Conservation (phyloP, 257 asterid genomes). For the Penstemon barbatus region DNA sequence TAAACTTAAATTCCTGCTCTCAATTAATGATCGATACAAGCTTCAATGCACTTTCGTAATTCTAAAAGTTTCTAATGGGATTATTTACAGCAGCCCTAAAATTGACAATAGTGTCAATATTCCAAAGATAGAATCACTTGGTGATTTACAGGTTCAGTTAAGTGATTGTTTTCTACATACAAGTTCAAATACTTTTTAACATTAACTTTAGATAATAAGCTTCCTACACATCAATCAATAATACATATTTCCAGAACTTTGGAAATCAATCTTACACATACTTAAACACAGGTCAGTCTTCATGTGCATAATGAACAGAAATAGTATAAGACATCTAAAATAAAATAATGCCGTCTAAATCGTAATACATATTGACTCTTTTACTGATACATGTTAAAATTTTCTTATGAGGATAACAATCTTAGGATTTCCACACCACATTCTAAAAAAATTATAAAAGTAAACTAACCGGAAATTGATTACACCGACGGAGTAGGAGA, state of each 20-base stretch:
- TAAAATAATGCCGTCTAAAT: too few relatives aligned
- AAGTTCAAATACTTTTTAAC: conserved; percentile 59
- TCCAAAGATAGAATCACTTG: conserved; percentile 43
- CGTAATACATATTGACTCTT: too few relatives aligned
- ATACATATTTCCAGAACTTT: conserved; percentile 45
- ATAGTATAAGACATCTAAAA: too few relatives aligned
- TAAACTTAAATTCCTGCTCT: too few relatives aligned
- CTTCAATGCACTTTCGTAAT: too few relatives aligned
- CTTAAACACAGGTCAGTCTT: conserved; percentile 34
- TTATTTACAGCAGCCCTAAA: conserved; percentile 44
- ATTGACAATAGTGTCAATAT: conserved; percentile 47
- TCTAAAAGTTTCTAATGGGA: conserved; percentile 44
- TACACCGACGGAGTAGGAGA: too few relatives aligned
- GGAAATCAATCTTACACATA: conserved; percentile 42
- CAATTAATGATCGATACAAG: too few relatives aligned
- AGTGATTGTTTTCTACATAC: conserved; percentile 41
- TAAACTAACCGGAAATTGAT: too few relatives aligned
- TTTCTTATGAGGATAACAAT: too few relatives aligned
- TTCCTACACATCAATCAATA: conserved; percentile 29
- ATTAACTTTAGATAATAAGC: conserved; percentile 51
- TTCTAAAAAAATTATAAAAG: too few relatives aligned
- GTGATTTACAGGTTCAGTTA: conserved; percentile 41
- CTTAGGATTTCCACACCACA: too few relatives aligned
- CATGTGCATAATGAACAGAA: conserved; percentile 23
- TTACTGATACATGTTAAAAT: too few relatives aligned